These are phyloP conservation scores for Kluyveromyces aestuarii DNA, from an alignment of 805 yeast species.

Conservation along the genomic window DNA sequence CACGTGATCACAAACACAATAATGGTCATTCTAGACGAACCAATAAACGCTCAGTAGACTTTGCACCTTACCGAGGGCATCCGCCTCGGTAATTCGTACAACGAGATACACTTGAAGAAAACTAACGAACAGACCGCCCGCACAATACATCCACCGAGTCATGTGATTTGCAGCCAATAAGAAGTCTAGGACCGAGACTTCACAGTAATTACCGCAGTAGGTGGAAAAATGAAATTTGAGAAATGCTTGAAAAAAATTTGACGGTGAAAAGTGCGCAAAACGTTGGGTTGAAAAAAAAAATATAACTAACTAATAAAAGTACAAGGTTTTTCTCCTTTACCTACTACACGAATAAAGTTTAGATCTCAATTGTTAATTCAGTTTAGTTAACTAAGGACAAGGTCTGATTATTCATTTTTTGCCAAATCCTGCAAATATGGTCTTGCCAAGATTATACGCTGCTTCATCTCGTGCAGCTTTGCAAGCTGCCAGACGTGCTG, in stretches of 20 bases:
- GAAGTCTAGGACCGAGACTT: not conserved
- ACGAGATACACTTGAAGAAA: not conserved
- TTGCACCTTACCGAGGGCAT: too few species aligned
- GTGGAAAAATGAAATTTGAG: not conserved
- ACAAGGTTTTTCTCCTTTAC: not conserved
- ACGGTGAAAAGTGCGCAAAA: not conserved
- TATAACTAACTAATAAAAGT: not conserved
- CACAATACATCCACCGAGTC: not conserved
- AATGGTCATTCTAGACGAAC: too few species aligned
- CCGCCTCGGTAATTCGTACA: too few species aligned
- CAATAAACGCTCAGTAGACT: too few species aligned
- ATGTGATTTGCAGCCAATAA: not conserved
- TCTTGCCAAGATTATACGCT: constrained; percentile 50
- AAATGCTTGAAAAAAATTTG: not conserved
- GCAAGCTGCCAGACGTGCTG: constrained; percentile 81
- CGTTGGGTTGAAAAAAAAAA: not conserved
- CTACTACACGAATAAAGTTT: not conserved
- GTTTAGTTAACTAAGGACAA: not conserved
- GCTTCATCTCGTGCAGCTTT: constrained; percentile 76
- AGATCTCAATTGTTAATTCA: not conserved
- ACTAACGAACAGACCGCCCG: not conserved
- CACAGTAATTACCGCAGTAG: not conserved
- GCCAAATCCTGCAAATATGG: constrained; percentile 27
- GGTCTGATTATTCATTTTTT: not conserved
- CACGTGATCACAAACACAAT: too few species aligned